Percentiles rank a stretch among this genome's conserved stretches.
Evolutionary conservation across 495 filamentous ascomycete genomes (phyloP).

Genomic region (Aspergillus coremiiformis): DNA sequence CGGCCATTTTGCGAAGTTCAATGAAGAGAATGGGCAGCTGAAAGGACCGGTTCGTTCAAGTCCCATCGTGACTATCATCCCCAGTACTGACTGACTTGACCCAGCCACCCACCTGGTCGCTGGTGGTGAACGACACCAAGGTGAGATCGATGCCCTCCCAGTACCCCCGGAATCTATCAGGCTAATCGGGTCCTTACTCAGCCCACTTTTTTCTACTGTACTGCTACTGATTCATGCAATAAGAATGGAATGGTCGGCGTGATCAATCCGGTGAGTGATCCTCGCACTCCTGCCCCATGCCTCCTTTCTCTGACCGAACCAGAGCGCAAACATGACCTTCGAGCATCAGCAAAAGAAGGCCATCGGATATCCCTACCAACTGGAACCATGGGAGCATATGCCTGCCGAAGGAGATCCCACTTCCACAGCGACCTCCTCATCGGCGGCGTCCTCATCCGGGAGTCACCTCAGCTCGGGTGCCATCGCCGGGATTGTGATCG

Average conservation of each 20-base stretch:
- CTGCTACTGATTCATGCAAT: constrained; percentile 32
- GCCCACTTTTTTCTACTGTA: constrained; percentile 39
- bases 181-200: constrained; percentile 6
- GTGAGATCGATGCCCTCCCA: constrained; percentile 12
- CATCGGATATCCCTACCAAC: constrained; percentile 28
- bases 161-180: neutral
- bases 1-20: constrained; percentile 25
- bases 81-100: neutral
- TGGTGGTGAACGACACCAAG: constrained; percentile 28
- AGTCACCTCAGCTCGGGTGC: constrained; percentile 24
- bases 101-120: constrained; percentile 30
- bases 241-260: constrained; percentile 38
- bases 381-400: constrained; percentile 31
- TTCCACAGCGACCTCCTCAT: constrained; percentile 7
- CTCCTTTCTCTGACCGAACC: neutral
- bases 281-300: neutral
- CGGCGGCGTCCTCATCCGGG: neutral
- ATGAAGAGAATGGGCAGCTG: constrained; percentile 22
- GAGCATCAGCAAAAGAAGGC: constrained; percentile 29
- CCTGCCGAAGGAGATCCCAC: constrained; percentile 28
- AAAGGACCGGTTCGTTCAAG: constrained; percentile 22
- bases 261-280: constrained; percentile 31
- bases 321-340: constrained; percentile 31
- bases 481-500: constrained; percentile 35
- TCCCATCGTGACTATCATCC: neutral